A percentile compares a stretch with the other conserved stretches of the same genome.
Conservation (phyloP, 2,329 filamentous ascomycete species). For the Curvularia hawaiiensis region DNA sequence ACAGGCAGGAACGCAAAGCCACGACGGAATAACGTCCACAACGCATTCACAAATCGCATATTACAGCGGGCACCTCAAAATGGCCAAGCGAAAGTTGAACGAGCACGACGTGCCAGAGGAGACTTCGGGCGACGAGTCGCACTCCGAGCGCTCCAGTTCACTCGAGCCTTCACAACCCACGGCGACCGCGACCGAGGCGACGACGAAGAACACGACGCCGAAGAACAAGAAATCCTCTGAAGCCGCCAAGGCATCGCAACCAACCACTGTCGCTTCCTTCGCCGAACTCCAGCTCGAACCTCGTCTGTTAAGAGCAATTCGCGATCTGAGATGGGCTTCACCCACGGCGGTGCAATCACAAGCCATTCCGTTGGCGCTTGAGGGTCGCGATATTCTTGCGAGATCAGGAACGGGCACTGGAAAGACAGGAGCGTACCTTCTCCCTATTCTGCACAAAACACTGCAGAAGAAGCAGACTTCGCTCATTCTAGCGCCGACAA, state of each 20-base stretch:
- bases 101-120: constrained; percentile 53
- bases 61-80: neutral
- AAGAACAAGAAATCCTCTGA: constrained; percentile 11
- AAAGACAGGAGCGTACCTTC: constrained; percentile 94
- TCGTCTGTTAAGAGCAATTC: constrained; percentile 83
- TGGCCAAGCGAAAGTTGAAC: constrained; percentile 56
- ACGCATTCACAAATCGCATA: neutral
- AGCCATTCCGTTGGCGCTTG: constrained; percentile 84
- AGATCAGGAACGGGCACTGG: constrained; percentile 95
- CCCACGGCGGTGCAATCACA: constrained; percentile 89
- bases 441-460: constrained; percentile 86
- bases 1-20: constrained; percentile 11
- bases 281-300: constrained; percentile 79
- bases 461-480: constrained; percentile 78
- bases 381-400: constrained; percentile 87
- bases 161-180: constrained; percentile 4
- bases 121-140: constrained; percentile 29
- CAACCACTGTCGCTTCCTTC: constrained; percentile 59
- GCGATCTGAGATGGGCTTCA: constrained; percentile 79
- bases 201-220: neutral
- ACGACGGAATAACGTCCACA: constrained; percentile 6
- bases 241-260: constrained; percentile 2
- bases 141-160: constrained; percentile 21
- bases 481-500: constrained; percentile 92
- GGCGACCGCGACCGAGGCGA: neutral